Conservation (phyloP, 176 grass and related monocot species). For the Oryza coarctata region DNA sequence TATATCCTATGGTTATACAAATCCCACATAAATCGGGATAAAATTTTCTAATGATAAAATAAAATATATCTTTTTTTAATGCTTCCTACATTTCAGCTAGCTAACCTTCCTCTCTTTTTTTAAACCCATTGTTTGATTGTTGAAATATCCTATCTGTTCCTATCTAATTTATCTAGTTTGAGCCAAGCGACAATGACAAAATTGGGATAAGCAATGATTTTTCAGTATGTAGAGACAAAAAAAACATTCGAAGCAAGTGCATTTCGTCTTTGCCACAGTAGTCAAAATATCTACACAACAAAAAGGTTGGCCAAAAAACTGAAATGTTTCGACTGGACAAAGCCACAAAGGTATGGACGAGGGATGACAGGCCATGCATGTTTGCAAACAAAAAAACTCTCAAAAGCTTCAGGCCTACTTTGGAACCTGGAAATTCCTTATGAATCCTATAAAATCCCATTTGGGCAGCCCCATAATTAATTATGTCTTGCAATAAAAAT, state of each 20-base stretch:
- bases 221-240: not conserved
- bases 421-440: not conserved
- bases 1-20: too few relatives aligned
- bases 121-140: not conserved
- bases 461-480: too few relatives aligned
- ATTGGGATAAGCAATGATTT: not conserved
- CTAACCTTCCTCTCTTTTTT: constrained; percentile 7
- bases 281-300: not conserved
- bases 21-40: too few relatives aligned
- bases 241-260: not conserved
- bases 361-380: not conserved
- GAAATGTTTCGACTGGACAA: not conserved
- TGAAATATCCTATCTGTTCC: not conserved
- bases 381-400: not conserved
- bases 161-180: not conserved
- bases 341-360: too few relatives aligned
- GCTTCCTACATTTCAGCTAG: not conserved
- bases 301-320: not conserved
- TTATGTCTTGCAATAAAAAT: too few relatives aligned
- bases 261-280: not conserved
- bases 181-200: not conserved
- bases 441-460: too few relatives aligned
- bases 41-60: too few relatives aligned
- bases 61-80: too few relatives aligned
- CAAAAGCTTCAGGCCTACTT: not conserved